These are phyloP conservation scores for Oehlia diaphana DNA, from an alignment of 192 early-diverging fungal species.

Conservation along the genomic window DNA sequence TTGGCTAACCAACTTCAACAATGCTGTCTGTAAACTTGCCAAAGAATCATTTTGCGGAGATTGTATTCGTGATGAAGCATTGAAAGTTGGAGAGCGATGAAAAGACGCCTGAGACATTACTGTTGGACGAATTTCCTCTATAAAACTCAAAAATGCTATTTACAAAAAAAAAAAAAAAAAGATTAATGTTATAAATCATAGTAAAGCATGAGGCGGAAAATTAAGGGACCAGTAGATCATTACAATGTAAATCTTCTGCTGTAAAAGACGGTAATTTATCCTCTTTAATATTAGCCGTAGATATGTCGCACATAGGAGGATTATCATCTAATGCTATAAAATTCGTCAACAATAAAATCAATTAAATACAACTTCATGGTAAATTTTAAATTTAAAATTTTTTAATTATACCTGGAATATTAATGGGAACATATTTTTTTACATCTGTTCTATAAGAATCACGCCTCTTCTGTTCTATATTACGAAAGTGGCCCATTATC, in stretches of 20 bases:
- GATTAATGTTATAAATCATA: neutral
- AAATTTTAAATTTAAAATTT: neutral
- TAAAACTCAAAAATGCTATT: constrained; percentile 1
- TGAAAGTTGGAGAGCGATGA: neutral
- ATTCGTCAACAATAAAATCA: neutral
- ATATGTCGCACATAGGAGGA: constrained; percentile 52
- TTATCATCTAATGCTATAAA: constrained; percentile 40
- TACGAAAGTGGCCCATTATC: constrained; percentile 41
- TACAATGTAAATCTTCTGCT: constrained; percentile 42
- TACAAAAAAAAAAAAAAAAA: neutral
- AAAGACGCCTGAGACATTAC: neutral
- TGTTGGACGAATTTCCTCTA: constrained; percentile 2
- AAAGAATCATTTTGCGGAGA: constrained; percentile 18
- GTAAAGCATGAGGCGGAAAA: neutral
- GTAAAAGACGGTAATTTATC: constrained; percentile 40
- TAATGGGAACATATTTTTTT: constrained; percentile 41
- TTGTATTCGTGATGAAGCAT: neutral
- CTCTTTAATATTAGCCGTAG: constrained; percentile 34
- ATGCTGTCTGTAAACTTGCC: constrained; percentile 32
- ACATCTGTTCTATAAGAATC: constrained; percentile 43
- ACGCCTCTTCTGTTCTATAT: constrained; percentile 40
- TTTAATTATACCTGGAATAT: constrained; percentile 32
- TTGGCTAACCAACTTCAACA: constrained; percentile 42
- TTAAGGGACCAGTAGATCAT: neutral
- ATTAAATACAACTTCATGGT: neutral